phyloP scores from a whole-genome alignment of 345 rosid species.

The Melaleuca quinquenervia region DNA sequence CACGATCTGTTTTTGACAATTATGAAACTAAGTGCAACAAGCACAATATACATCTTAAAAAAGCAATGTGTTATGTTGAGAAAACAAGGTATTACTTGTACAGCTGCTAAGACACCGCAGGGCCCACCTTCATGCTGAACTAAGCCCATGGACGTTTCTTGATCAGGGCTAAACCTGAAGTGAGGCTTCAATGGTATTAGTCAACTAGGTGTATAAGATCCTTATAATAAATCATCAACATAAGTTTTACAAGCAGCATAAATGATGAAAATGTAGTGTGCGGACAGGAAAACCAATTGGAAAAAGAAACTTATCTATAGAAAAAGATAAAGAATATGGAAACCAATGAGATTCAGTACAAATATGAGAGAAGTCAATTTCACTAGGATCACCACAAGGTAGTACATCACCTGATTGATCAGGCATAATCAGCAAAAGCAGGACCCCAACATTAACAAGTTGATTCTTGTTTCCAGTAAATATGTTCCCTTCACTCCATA shows the following conservation, averaged over 20 bases:
- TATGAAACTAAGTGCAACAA: neutral
- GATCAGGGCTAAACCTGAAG: conserved; percentile 91
- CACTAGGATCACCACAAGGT: neutral
- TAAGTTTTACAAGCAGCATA: neutral
- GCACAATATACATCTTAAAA: neutral
- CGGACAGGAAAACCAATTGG: neutral
- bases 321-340: neutral
- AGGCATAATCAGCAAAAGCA: neutral
- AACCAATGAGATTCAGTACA: neutral
- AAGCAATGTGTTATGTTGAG: neutral
- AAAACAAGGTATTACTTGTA: conserved; percentile 58
- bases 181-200: conserved; percentile 3
- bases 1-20: neutral
- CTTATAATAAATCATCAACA: neutral
- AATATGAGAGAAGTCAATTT: neutral
- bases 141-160: conserved; percentile 94
- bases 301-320: neutral
- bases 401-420: neutral
- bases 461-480: neutral
- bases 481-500: neutral
- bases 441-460: neutral
- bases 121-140: conserved; percentile 99
- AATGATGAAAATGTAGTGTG: neutral
- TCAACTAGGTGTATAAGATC: conserved; percentile 12
- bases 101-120: conserved; percentile 95